Base-by-base conservation (phyloP, 2,329 filamentous ascomycete species). In the Periconia macrospinosa region DNA sequence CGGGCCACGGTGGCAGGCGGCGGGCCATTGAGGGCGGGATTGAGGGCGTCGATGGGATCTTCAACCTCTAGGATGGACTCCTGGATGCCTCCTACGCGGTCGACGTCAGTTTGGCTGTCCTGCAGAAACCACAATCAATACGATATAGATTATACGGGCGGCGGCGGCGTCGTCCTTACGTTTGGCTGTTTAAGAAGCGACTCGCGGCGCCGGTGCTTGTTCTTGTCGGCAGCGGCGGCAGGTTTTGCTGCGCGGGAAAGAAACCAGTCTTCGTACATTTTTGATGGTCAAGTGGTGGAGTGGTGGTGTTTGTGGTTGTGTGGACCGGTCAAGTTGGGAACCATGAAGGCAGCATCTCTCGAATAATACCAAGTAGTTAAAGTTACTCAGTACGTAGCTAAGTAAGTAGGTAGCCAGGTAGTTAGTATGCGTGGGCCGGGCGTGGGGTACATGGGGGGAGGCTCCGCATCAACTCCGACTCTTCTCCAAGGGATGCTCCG, bases 251-350 rank as follows among this genome's bases (percentile, higher is more conserved):
- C 75, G 51, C 88, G 84, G 23, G 88, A 83, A 59, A 90, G 84
- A 68, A 91, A 87, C 70, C 83, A 86, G 74, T 93, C 90, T 75
- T 93, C 90, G 73, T 90, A 90, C 88, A 91, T 92, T 62, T 61
- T 50, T 53, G 52, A n/a, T 15, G 30, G 27, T n/a, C 30, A 6
- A 17, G 9, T 30, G 6, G 37, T 20, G 35, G 23, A 45, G 30
- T 18, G 40, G 33, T 3, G 15, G 33, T 13, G 51, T 3, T 13
- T 9, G 43, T 30, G 41, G 42, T 41, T 20, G 41, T 23, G 18
- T 20, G 53, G 18, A 30, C 49, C 56, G 52, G 23, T 27, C 23
- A 27, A 27, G 23, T 27, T 27, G 23, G 23, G 23, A 27, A 27
- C 23, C 23, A 27, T 27, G 8, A 27, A 27, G 3, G 23, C 23